phyloP scores from a whole-genome alignment of 2,329 filamentous ascomycete species.

The Apiospora rasikravindrae region DNA sequence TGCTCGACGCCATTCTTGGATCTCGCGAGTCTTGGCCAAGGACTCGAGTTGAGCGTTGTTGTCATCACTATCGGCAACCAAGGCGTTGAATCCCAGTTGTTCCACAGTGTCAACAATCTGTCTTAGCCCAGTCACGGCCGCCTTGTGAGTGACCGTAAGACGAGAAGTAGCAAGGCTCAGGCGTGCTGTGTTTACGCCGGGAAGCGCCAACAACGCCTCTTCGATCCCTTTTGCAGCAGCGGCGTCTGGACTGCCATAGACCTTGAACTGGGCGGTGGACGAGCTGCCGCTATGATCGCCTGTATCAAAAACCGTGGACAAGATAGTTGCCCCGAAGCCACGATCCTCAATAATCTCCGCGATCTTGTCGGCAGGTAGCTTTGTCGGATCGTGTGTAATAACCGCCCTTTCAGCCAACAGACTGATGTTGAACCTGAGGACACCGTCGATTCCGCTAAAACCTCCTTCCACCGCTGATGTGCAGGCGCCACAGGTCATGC shows the following conservation, averaged over 20 bases:
- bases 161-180: slow-evolving; percentile 77
- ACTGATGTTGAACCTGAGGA: slow-evolving; percentile 93
- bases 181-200: slow-evolving; percentile 76
- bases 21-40: slow-evolving; percentile 93
- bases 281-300: slow-evolving; percentile 59
- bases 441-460: slow-evolving; percentile 76
- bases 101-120: slow-evolving; percentile 84
- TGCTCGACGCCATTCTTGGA: slow-evolving; percentile 86
- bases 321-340: slow-evolving; percentile 84
- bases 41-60: slow-evolving; percentile 97
- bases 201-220: slow-evolving; percentile 63
- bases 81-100: slow-evolving; percentile 81
- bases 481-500: slow-evolving; percentile 98
- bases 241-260: slow-evolving; percentile 81
- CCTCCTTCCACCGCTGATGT: slow-evolving; percentile 88
- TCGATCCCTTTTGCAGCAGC: slow-evolving; percentile 75
- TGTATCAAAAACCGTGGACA: slow-evolving; percentile 73
- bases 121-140: slow-evolving; percentile 76
- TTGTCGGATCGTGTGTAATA: slow-evolving; percentile 77
- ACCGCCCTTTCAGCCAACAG: slow-evolving; percentile 91
- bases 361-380: slow-evolving; percentile 76
- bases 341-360: slow-evolving; percentile 84
- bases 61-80: slow-evolving; percentile 90
- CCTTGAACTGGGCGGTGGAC: slow-evolving; percentile 75
- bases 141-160: slow-evolving; percentile 74